phyloP scores from a whole-genome alignment of 1,139 yeast species.

The Hemisphaericaspora lyxosophila region DNA sequence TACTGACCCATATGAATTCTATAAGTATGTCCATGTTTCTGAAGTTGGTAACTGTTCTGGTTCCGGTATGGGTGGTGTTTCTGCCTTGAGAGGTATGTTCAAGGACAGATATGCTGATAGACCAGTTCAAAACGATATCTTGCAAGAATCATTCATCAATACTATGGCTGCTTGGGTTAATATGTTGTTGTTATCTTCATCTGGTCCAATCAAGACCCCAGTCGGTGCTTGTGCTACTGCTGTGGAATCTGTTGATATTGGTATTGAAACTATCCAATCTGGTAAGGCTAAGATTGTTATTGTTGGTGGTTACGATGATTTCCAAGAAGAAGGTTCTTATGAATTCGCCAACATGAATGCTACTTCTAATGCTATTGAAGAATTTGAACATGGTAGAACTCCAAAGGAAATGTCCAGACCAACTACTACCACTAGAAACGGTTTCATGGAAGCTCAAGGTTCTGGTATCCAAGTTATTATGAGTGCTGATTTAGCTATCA shows the following conservation, averaged over 20 bases:
- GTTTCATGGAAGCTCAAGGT: conserved; percentile 99
- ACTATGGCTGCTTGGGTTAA: conserved; percentile 99
- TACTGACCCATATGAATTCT: conserved; percentile 97
- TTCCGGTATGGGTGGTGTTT: conserved; percentile 99
- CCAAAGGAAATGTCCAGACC: conserved; percentile 99
- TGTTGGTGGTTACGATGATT: conserved; percentile 99
- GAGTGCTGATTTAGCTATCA: conserved; percentile 90
- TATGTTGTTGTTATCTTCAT: conserved; percentile 94
- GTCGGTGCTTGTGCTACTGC: conserved; percentile 99
- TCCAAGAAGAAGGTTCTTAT: conserved; percentile 98
- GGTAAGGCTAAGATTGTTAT: conserved; percentile 95
- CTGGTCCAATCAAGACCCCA: conserved; percentile 98
- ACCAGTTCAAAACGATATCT: conserved; percentile 94
- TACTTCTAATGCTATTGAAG: conserved; percentile 84
- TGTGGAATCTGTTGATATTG: conserved; percentile 93
- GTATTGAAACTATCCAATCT: conserved; percentile 86
- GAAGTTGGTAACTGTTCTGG: conserved; percentile 99
- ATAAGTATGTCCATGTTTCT: conserved; percentile 95
- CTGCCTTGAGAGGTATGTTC: conserved; percentile 97
- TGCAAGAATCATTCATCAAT: conserved; percentile 97
- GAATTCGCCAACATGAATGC: conserved; percentile 99
- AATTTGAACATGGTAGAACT: conserved; percentile 93
- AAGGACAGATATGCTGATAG: conserved; percentile 87
- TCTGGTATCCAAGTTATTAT: conserved; percentile 96
- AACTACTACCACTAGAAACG: conserved; percentile 90